These are phyloP conservation scores for Poa pratensis DNA, from an alignment of 176 grass and related monocot species.

Conservation along the genomic window DNA sequence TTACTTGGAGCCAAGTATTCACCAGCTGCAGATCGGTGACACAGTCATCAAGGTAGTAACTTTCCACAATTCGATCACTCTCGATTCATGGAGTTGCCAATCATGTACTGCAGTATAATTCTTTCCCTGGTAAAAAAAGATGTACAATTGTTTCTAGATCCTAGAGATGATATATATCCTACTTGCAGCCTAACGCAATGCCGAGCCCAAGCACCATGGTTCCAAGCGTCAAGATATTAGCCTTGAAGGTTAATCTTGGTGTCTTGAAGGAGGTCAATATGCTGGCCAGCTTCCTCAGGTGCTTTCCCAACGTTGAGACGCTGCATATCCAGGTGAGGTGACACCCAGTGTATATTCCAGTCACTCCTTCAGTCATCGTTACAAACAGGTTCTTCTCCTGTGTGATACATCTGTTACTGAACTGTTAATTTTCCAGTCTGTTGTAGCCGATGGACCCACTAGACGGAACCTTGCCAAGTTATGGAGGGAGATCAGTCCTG, in stretches of 20 bases:
- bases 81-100: neutral
- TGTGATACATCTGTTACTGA: neutral
- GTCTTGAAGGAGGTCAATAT: neutral
- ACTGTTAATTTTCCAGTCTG: slow-evolving; percentile 34
- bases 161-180: neutral
- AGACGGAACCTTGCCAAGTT: neutral
- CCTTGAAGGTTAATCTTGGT: slow-evolving; percentile 7
- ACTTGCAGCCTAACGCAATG: slow-evolving; percentile 9
- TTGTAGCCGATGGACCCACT: neutral
- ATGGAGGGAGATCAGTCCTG: neutral
- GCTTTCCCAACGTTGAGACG: slow-evolving; percentile 41
- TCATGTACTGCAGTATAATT: neutral
- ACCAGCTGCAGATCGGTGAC: slow-evolving; percentile 35
- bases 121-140: neutral
- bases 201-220: neutral
- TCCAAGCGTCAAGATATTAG: slow-evolving; percentile 29
- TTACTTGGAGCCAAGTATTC: slow-evolving; percentile 7
- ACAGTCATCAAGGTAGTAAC: slow-evolving; percentile 29
- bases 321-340: slow-evolving; percentile 29
- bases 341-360: neutral
- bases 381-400: neutral
- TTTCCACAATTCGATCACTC: neutral
- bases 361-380: neutral
- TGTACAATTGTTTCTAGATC: neutral
- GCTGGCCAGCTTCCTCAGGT: slow-evolving; percentile 40